Evolutionary conservation across 345 rosid genomes (phyloP).

Genomic region (Citrus cavaleriei): DNA sequence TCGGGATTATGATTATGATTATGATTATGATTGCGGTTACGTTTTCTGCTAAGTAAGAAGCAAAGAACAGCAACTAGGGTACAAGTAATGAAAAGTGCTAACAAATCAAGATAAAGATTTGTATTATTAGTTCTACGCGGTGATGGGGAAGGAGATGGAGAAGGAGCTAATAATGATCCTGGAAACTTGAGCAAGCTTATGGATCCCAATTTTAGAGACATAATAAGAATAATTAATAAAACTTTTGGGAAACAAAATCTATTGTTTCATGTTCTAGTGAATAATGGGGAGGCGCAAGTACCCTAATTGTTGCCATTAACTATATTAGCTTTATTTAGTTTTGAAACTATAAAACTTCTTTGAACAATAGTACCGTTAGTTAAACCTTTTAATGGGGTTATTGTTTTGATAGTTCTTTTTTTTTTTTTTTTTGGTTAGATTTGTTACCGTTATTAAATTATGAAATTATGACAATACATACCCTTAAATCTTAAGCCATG

Average conservation of each 20-base stretch:
- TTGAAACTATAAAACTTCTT: background rate
- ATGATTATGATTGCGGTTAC: background rate
- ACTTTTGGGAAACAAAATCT: background rate
- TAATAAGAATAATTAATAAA: background rate
- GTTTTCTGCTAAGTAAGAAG: background rate
- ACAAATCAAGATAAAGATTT: background rate
- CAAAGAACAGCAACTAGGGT: background rate
- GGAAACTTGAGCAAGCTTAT: background rate
- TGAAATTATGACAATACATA: background rate
- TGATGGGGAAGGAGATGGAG: background rate
- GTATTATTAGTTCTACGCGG: background rate
- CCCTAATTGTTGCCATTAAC: background rate
- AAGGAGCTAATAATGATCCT: background rate
- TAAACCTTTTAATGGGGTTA: background rate
- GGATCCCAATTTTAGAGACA: background rate
- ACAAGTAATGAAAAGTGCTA: background rate
- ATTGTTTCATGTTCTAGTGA: background rate
- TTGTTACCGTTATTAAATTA: background rate
- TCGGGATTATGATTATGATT: background rate
- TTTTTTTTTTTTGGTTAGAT: too few relatives aligned
- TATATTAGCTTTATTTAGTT: background rate
- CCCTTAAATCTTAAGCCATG: too few relatives aligned
- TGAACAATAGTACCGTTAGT: background rate
- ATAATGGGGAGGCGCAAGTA: background rate
- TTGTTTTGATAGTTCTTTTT: background rate